These are phyloP conservation scores for Metschnikowia hibisci DNA, from an alignment of 805 yeast species.

Conservation along the genomic window DNA sequence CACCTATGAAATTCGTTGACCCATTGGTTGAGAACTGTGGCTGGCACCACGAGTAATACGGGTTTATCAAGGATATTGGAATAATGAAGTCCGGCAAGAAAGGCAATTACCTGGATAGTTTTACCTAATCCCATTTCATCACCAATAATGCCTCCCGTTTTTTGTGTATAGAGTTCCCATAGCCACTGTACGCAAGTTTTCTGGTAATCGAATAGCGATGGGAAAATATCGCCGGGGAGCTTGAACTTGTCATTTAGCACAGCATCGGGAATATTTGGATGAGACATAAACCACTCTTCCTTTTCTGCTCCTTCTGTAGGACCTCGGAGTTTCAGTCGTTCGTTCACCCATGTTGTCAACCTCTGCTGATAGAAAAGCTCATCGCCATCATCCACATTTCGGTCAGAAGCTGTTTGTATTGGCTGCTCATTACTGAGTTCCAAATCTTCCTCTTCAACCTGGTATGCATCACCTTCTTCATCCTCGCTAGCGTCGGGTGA, in stretches of 20 bases:
- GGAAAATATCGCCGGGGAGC: constrained; percentile 88
- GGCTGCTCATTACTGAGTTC: neutral
- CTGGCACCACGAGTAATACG: constrained; percentile 87
- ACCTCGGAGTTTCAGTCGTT: constrained; percentile 45
- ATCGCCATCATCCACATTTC: constrained; percentile 77
- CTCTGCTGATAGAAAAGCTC: constrained; percentile 60
- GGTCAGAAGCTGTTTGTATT: constrained; percentile 1
- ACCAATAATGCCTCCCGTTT: constrained; percentile 92
- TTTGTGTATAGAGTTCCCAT: constrained; percentile 86
- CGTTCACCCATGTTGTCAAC: constrained; percentile 53
- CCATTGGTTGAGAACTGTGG: constrained; percentile 96
- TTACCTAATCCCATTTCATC: constrained; percentile 99
- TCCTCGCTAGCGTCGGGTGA: neutral
- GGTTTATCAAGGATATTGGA: constrained; percentile 74
- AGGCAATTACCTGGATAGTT: constrained; percentile 88
- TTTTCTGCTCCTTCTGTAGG: neutral
- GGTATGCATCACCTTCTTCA: neutral
- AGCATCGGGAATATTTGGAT: constrained; percentile 76
- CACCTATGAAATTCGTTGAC: constrained; percentile 92
- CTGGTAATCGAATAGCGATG: constrained; percentile 86
- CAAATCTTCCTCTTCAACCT: neutral
- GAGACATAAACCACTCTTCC: constrained; percentile 68
- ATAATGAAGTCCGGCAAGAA: constrained; percentile 85
- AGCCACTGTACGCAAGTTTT: constrained; percentile 97
- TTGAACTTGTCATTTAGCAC: constrained; percentile 62